phyloP scores from a whole-genome alignment of 129 eudicot genomes.

The Solidago caesia region DNA sequence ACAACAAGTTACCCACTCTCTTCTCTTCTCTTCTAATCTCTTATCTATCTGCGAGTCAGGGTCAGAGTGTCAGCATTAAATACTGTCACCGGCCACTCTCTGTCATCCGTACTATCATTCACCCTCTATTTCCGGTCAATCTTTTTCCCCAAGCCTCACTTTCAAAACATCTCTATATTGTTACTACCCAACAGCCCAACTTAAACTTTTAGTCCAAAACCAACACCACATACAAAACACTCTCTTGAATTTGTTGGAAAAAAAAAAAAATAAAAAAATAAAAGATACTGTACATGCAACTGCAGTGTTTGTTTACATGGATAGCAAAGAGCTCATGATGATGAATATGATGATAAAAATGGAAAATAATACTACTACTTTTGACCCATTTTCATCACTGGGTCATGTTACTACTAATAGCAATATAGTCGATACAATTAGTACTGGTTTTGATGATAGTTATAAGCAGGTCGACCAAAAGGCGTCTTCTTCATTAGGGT shows the following conservation, averaged over 20 bases:
- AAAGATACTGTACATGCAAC: slow-evolving; percentile 6
- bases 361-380: slow-evolving; percentile 14
- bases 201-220: neutral
- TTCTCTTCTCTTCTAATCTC: neutral
- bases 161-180: neutral
- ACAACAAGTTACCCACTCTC: slow-evolving; percentile 30
- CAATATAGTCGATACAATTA: neutral
- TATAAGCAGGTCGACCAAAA: slow-evolving; percentile 23
- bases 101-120: slow-evolving; percentile 29
- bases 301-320: neutral
- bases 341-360: slow-evolving; percentile 43
- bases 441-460: neutral
- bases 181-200: slow-evolving; percentile 9
- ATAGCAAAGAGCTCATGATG: neutral
- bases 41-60: slow-evolving; percentile 16
- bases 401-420: too few relatives aligned
- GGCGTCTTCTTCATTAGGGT: slow-evolving; percentile 43
- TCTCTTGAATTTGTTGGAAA: neutral
- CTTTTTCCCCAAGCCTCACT: slow-evolving; percentile 26
- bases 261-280: too few relatives aligned
- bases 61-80: slow-evolving; percentile 24
- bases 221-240: slow-evolving; percentile 14
- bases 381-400: slow-evolving; percentile 22
- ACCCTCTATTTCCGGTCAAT: slow-evolving; percentile 33
- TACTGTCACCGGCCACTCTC: slow-evolving; percentile 22